Percentiles rank a stretch among this genome's conserved stretches.
Conservation (phyloP, 129 eudicot genomes). For the Centaurea solstitialis region DNA sequence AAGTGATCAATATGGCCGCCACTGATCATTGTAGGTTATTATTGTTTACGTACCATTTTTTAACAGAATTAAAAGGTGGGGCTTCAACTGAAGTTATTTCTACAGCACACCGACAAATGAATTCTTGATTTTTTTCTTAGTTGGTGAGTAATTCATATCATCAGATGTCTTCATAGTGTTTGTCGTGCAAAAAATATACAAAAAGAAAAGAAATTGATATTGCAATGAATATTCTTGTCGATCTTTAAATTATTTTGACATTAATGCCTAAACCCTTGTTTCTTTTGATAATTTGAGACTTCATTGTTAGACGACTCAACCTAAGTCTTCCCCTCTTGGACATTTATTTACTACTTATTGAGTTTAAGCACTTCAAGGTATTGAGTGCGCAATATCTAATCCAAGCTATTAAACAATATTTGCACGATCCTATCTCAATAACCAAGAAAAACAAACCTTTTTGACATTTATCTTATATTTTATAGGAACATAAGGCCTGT, state of each 20-base stretch:
- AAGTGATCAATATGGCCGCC: not conserved
- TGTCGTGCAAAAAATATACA: not conserved
- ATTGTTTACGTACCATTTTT: not conserved
- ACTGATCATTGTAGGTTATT: not conserved
- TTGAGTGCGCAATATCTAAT: too few relatives aligned
- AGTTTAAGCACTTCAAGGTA: not conserved
- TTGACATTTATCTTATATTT: too few relatives aligned
- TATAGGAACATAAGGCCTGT: not conserved
- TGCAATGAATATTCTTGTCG: not conserved
- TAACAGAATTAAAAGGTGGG: not conserved
- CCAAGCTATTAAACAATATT: not conserved
- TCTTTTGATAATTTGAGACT: not conserved
- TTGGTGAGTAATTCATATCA: not conserved
- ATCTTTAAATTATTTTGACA: not conserved
- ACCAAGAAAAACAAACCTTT: not conserved
- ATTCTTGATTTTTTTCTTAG: not conserved
- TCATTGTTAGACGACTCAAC: not conserved
- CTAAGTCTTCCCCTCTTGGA: not conserved
- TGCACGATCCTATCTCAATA: not conserved
- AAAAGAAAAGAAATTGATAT: not conserved
- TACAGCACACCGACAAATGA: not conserved
- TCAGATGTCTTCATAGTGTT: not conserved
- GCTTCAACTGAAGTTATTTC: not conserved
- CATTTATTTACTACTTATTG: not conserved
- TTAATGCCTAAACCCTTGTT: not conserved